phyloP scores from a whole-genome alignment of 2,329 filamentous ascomycete species.

The Knoxdaviesia capensis region DNA sequence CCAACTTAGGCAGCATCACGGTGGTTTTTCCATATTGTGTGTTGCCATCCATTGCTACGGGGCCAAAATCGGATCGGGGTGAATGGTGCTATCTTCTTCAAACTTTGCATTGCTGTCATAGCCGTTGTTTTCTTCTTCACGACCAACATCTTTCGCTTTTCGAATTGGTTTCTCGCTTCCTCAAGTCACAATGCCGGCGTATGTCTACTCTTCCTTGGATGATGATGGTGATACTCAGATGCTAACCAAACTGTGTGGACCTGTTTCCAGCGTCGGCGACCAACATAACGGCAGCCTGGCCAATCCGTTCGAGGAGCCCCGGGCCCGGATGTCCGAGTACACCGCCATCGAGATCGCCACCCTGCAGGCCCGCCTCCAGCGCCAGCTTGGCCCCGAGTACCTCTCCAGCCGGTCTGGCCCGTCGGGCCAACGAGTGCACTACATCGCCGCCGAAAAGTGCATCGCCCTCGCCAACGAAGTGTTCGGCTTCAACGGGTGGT shows the following conservation, averaged over 20 bases:
- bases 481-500: slow-evolving; percentile 97
- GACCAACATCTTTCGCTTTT: background rate
- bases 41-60: no score
- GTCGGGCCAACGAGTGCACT: slow-evolving; percentile 72
- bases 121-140: no score
- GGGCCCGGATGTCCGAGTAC: slow-evolving; percentile 53
- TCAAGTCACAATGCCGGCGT: slow-evolving; percentile 22
- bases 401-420: slow-evolving; percentile 73
- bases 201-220: slow-evolving; percentile 7
- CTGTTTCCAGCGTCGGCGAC: slow-evolving; percentile 38
- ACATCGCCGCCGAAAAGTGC: slow-evolving; percentile 88
- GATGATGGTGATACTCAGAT: no score
- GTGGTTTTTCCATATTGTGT: no score
- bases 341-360: slow-evolving; percentile 83
- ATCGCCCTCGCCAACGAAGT: slow-evolving; percentile 90
- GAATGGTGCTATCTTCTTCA: no score
- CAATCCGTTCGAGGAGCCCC: slow-evolving; percentile 68
- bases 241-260: no score
- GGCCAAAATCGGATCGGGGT: no score
- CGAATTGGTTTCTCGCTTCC: background rate
- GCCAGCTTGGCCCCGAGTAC: slow-evolving; percentile 89
- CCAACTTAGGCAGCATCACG: no score
- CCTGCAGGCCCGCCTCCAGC: slow-evolving; percentile 68
- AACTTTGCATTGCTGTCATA: no score
- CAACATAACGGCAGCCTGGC: slow-evolving; percentile 37